Conservation (phyloP, 2,329 filamentous ascomycete genomes). For the Botryotinia narcissicola region DNA sequence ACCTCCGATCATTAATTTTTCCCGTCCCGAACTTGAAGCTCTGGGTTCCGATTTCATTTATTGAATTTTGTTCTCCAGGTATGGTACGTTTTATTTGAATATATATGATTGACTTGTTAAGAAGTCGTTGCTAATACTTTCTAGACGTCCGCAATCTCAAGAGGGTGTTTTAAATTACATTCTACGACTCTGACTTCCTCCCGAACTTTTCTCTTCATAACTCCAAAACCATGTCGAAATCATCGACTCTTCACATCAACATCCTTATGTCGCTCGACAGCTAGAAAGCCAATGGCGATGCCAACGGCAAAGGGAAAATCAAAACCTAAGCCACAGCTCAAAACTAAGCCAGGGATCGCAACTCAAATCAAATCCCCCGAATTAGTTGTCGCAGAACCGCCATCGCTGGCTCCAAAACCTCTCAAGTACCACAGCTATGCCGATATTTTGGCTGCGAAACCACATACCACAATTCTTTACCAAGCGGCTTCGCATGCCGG, state of each 20-base stretch:
- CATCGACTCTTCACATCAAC: constrained; percentile 29
- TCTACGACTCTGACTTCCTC: constrained; percentile 23
- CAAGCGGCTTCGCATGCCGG: constrained; percentile 61
- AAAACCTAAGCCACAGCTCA: constrained; percentile 13
- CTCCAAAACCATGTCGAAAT: constrained; percentile 21
- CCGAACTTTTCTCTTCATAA: constrained; percentile 22
- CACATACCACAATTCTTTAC: constrained; percentile 60
- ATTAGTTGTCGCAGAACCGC: neutral
- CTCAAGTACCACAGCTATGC: constrained; percentile 47
- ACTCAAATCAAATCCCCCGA: constrained; percentile 2
- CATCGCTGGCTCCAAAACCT: neutral
- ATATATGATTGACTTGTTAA: neutral
- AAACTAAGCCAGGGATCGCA: neutral
- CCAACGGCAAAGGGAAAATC: constrained; percentile 13
- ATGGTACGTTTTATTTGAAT: constrained; percentile 6
- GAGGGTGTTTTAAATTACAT: constrained; percentile 35
- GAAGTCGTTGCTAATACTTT: constrained; percentile 22
- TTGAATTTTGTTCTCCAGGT: constrained; percentile 22
- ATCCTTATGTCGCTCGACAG: constrained; percentile 27
- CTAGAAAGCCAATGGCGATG: constrained; percentile 20
- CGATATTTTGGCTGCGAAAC: constrained; percentile 53
- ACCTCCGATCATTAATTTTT: constrained; percentile 26
- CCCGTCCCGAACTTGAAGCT: constrained; percentile 10
- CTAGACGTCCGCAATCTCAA: constrained; percentile 41
- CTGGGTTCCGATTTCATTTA: neutral